Percentiles rank a stretch among this genome's conserved stretches.
These are phyloP conservation scores for Pestalotiopsis sp. DNA, from an alignment of 2,329 filamentous ascomycete species.

Conservation along the genomic window DNA sequence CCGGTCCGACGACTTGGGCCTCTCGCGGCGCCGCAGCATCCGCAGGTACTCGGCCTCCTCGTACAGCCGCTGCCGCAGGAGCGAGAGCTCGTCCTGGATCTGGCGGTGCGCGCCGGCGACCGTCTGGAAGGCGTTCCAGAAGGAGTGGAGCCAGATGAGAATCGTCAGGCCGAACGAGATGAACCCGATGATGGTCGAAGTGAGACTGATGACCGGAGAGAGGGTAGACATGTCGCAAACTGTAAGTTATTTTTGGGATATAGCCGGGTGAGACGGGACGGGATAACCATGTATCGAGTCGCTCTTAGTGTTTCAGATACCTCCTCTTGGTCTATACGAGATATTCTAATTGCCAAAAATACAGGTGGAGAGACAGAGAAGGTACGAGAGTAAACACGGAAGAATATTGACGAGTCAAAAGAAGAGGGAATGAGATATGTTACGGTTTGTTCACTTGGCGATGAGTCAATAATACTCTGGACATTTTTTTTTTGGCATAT, in stretches of 20 bases:
- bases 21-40: not conserved
- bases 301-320: too few relatives aligned
- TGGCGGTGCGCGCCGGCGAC: constrained; percentile 1
- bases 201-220: not conserved
- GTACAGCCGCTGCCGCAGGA: constrained; percentile 6
- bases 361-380: too few relatives aligned
- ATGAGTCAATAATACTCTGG: not conserved
- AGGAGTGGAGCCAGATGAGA: constrained; percentile 7
- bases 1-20: not conserved
- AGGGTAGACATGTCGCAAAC: not conserved
- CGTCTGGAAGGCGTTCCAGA: constrained; percentile 6
- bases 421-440: not conserved
- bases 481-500: not conserved
- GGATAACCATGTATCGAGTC: not conserved
- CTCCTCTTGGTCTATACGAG: not conserved
- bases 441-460: not conserved
- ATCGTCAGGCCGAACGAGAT: constrained; percentile 9
- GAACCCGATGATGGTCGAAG: constrained; percentile 4
- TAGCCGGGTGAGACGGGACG: not conserved
- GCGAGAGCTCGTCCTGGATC: constrained; percentile 9
- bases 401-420: not conserved
- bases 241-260: not conserved
- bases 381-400: not conserved
- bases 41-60: constrained; percentile 8
- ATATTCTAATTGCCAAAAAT: not conserved